Base-by-base conservation (phyloP, 2,329 filamentous ascomycete genomes). In the Paecilomyces dactylethromorphus region DNA sequence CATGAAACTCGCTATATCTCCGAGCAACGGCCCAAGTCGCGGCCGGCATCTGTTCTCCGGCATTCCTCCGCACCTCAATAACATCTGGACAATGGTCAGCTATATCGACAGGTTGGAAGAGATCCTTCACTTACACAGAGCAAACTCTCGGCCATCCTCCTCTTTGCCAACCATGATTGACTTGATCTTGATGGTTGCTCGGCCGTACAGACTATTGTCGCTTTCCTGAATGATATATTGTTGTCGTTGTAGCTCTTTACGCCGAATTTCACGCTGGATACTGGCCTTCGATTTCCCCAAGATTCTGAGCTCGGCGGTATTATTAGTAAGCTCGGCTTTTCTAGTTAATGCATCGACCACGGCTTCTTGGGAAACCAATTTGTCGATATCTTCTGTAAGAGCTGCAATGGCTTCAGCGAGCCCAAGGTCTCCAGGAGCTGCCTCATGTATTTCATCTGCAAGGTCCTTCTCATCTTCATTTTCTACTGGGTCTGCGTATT, bases 191-290 rank as follows among this genome's bases (percentile, higher is more conserved):
- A 97, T 86, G 0, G 87, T 91, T 2, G 94, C 93, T 18, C 93
- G 89, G 2, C 94, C 94, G 68, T 96, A 97, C 24, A 99, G 81
- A 72, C 92, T 96, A 73, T 96, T 99, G 72, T 99, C 95, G 69
- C 92, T 97, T 75, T 99, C 94, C 74, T 99, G 94, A 7, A 97
- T 87, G 53, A 96, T 91, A 67, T 99, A 99, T 71, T 99, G 95
- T 73, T 96, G 94, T 56, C 92, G 85, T 72, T 99, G 94, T 69
- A 99, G 84, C 74, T 97, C 93, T 71, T 97, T 99, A 33, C 92
- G 87, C 58, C 91, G 85, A 57, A 97, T 92, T 73, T 99, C 94
- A 64, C 94, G 84, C 68, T 96, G 90, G 59, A 99, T 78, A 73
- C 94, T 99, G 32, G 92, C 88, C 73, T 94, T 96, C 0, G 92